Percentiles rank a stretch among this genome's conserved stretches.
Evolutionary conservation across 495 filamentous ascomycete genomes (phyloP).

Genomic region (Apiosordaria backusii): DNA sequence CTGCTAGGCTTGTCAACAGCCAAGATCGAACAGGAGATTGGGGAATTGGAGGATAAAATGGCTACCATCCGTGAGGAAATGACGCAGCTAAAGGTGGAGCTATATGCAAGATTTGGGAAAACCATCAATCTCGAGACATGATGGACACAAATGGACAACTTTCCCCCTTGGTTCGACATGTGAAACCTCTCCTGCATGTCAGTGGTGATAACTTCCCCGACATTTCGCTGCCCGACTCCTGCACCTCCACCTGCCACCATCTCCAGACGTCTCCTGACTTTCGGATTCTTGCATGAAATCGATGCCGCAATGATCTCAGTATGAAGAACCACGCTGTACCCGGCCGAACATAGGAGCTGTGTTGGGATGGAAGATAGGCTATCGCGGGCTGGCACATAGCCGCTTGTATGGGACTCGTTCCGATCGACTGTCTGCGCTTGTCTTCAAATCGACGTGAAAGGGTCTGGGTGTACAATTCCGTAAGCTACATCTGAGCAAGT

Average conservation of each 20-base stretch:
- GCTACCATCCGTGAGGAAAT: slow-evolving; percentile 74
- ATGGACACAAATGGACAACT: slow-evolving; percentile 21
- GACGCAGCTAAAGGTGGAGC: slow-evolving; percentile 77
- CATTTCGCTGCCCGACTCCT: background rate
- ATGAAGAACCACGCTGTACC: background rate
- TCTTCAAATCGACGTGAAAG: background rate
- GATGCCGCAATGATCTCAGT: background rate
- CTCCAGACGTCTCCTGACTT: slow-evolving; percentile 1
- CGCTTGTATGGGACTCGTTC: background rate
- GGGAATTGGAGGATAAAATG: slow-evolving; percentile 71
- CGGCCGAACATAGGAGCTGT: background rate
- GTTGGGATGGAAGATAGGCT: background rate
- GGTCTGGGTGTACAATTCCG: background rate
- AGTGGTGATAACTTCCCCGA: background rate
- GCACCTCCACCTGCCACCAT: slow-evolving; percentile 4
- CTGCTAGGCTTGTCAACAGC: slow-evolving; percentile 69
- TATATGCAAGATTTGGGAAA: slow-evolving; percentile 91
- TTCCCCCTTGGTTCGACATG: background rate
- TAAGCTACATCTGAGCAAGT: background rate
- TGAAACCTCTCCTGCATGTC: slow-evolving; percentile 5
- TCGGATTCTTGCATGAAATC: background rate
- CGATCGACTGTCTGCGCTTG: background rate
- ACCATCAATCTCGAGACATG: slow-evolving; percentile 95
- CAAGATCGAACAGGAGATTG: slow-evolving; percentile 70
- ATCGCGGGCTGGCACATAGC: background rate